phyloP scores from a whole-genome alignment of 495 filamentous ascomycete genomes.

The Podospora pseudocomata region DNA sequence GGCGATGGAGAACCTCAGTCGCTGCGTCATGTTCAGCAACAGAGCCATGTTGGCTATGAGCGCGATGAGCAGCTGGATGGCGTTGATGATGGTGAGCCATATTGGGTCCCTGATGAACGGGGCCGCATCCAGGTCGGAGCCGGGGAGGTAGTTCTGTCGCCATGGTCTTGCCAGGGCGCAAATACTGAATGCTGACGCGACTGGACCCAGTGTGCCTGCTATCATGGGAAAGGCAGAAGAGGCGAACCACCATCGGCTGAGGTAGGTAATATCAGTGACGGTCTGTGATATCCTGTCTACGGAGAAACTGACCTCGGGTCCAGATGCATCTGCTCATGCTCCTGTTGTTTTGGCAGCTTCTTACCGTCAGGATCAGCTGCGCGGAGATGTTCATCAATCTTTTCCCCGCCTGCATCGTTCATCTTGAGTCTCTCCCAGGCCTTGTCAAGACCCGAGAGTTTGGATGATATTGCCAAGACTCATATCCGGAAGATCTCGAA shows the following conservation, averaged over 20 bases:
- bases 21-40: constrained; percentile 79
- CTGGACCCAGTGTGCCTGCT: constrained; percentile 80
- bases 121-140: constrained; percentile 44
- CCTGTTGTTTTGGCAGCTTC: constrained; percentile 19
- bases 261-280: background rate
- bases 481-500: background rate
- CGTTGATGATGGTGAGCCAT: constrained; percentile 73
- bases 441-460: background rate
- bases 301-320: constrained; percentile 48
- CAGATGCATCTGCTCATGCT: constrained; percentile 42
- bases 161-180: constrained; percentile 71
- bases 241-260: constrained; percentile 80
- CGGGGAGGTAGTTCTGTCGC: constrained; percentile 60
- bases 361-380: constrained; percentile 19
- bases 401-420: constrained; percentile 32
- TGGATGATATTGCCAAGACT: background rate
- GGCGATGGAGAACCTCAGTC: constrained; percentile 74
- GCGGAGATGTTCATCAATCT: constrained; percentile 22
- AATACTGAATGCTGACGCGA: constrained; percentile 75
- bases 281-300: background rate
- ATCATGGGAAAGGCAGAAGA: constrained; percentile 77
- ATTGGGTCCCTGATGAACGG: constrained; percentile 59
- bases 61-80: constrained; percentile 66
- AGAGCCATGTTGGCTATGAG: constrained; percentile 67
- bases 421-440: constrained; percentile 16